A percentile compares a stretch with the other conserved stretches of the same genome.
phyloP scores from a whole-genome alignment of 257 asterid species.

The Solanum chmielewskii region DNA sequence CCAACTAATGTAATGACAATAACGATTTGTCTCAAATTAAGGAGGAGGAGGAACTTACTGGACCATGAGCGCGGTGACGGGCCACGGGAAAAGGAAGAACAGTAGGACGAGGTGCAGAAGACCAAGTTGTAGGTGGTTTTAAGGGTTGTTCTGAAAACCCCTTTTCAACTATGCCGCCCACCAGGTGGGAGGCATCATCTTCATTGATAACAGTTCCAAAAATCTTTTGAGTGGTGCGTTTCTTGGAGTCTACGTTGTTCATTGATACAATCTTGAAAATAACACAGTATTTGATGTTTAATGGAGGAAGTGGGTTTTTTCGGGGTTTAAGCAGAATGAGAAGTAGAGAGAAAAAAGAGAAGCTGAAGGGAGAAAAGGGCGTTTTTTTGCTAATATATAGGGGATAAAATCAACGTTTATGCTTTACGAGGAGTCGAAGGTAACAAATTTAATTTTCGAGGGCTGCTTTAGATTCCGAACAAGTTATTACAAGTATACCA shows the following conservation, averaged over 20 bases:
- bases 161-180: conserved; percentile 83
- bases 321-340: neutral
- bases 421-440: neutral
- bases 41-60: conserved; percentile 25
- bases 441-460: neutral
- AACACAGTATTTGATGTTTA: neutral
- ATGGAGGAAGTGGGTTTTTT: neutral
- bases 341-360: neutral
- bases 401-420: neutral
- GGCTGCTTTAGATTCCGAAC: neutral
- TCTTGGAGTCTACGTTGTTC: conserved; percentile 21
- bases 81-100: conserved; percentile 82
- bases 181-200: conserved; percentile 37
- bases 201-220: conserved; percentile 23
- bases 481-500: too few relatives aligned
- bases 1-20: neutral
- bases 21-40: neutral
- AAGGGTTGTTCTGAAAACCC: conserved; percentile 44
- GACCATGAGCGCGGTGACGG: conserved; percentile 91
- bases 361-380: neutral
- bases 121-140: conserved; percentile 13
- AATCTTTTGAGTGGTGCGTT: conserved; percentile 13
- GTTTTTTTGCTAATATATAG: neutral
- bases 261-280: neutral
- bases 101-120: conserved; percentile 50